Evolutionary conservation across 495 filamentous ascomycete species (phyloP), one percentile per base, ranked within the genome.

Genomic region (Neurospora discreta): DNA sequence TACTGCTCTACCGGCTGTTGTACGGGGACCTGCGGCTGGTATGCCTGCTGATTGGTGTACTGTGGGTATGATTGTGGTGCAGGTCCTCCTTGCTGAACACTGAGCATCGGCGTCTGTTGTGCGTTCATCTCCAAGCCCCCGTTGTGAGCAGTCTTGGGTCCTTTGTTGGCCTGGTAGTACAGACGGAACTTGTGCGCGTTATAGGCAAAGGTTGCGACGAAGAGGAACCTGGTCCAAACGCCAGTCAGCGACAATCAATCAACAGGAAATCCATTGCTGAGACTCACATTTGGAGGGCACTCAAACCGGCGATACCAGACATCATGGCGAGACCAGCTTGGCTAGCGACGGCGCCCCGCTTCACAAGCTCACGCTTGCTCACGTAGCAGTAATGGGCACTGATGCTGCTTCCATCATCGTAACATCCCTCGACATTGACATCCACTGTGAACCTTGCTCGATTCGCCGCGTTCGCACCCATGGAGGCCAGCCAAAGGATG

Each of bases 401-500:
- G 46, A 83, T 67, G 18, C 77, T 30, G 74, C 78, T 81, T 44
- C 83, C 83, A 68, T 84, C 80, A 69, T 77, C 72, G 33, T 73
- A 77, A 77, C 83, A 86, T 68, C 52, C 67, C 0, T 68, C 58
- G 18, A 80, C 76, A 13, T 40, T 75, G 16, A 85, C 83, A 7
- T 70, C 20, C 1, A 72, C 30, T 3, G 60, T 77, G 76, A 85
- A 86, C 36, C 73, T 69, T n/a, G 77, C 78, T 18, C 84, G 79
- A 42, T 74, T 76, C 3, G 82, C 80, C 9, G 83, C 84, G 60
- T 79, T 81, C 40, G 81, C 77, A 38, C 79, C 84, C 76, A 86
- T 78, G n/a, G 80, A 82, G 5, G 83, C 80, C 26, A 86, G 76
- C 83, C 83, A 86, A 39, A 86, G 77, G 75, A 86, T 73, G 26